phyloP scores from a whole-genome alignment of 2,329 filamentous ascomycete species.

The Dactylellina parvicollis region DNA sequence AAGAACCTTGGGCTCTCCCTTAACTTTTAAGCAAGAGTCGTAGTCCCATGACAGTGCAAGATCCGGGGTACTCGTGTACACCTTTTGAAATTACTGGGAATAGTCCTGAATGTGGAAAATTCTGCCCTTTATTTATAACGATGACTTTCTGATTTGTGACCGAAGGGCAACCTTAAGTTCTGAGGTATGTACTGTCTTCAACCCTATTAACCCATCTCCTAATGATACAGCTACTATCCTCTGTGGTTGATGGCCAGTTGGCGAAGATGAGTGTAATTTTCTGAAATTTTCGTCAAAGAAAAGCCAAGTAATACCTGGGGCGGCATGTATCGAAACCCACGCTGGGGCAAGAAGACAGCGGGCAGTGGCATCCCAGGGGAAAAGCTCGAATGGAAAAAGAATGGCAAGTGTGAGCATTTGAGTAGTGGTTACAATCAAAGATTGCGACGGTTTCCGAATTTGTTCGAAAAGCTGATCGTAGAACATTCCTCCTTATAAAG shows the following conservation, averaged over 20 bases:
- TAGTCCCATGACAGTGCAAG: slow-evolving; percentile 33
- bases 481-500: too few relatives aligned
- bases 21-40: slow-evolving; percentile 20
- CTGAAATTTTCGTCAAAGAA: slow-evolving; percentile 24
- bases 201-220: slow-evolving; percentile 8
- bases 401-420: too few relatives aligned
- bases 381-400: too few relatives aligned
- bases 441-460: too few relatives aligned
- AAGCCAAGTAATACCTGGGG: slow-evolving; percentile 17
- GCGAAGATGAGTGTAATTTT: slow-evolving; percentile 10
- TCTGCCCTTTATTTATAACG: slow-evolving; percentile 4
- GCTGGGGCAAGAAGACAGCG: too few relatives aligned
- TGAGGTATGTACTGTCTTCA: slow-evolving; percentile 7
- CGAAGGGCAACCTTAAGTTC: slow-evolving; percentile 11
- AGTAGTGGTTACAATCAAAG: too few relatives aligned
- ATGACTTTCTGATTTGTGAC: neutral
- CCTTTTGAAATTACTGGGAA: slow-evolving; percentile 23
- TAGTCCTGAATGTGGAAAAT: slow-evolving; percentile 26
- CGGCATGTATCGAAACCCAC: slow-evolving; percentile 6
- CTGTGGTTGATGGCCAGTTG: slow-evolving; percentile 12
- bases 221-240: slow-evolving; percentile 6
- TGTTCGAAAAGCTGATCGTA: too few relatives aligned
- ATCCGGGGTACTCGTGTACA: slow-evolving; percentile 36
- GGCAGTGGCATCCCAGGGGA: too few relatives aligned
- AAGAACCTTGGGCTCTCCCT: slow-evolving; percentile 59